phyloP scores from a whole-genome alignment of 2,329 filamentous ascomycete species.

The Cyphellophora attinorum region DNA sequence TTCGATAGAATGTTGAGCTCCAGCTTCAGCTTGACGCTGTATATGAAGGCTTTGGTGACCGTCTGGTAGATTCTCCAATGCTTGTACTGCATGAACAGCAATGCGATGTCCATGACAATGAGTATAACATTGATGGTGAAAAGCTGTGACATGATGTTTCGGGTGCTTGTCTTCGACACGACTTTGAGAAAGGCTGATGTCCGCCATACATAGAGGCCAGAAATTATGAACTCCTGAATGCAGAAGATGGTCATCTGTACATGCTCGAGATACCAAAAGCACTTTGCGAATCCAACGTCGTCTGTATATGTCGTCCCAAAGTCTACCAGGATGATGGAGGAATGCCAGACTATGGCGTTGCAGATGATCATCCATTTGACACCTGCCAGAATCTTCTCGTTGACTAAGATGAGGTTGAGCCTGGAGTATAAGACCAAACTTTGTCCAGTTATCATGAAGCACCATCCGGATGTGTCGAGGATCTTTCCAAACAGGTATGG shows the following conservation, averaged over 20 bases:
- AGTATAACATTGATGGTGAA: constrained; percentile 43
- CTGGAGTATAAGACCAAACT: constrained; percentile 54
- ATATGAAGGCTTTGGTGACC: constrained; percentile 28
- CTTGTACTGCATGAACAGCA: constrained; percentile 31
- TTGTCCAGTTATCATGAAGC: constrained; percentile 53
- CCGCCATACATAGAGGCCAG: constrained; percentile 43
- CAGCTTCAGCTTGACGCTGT: constrained; percentile 38
- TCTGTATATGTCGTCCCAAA: constrained; percentile 7
- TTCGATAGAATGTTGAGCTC: constrained; percentile 46
- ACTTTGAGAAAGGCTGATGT: constrained; percentile 31
- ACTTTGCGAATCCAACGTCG: constrained; percentile 23
- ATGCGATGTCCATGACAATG: constrained; percentile 33
- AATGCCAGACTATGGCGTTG: constrained; percentile 31
- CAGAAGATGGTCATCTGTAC: constrained; percentile 36
- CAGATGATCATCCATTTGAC: constrained; percentile 39
- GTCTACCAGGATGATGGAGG: constrained; percentile 36
- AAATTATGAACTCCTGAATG: constrained; percentile 37
- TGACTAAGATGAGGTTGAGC: constrained; percentile 49
- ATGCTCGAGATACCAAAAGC: constrained; percentile 34
- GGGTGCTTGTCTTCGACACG: constrained; percentile 31
- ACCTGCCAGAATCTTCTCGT: constrained; percentile 29
- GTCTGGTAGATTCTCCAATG: constrained; percentile 30
- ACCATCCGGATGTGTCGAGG: constrained; percentile 46
- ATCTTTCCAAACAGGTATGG: constrained; percentile 20
- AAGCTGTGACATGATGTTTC: constrained; percentile 42